phyloP scores from a whole-genome alignment of 139 green algal genomes.

The Tetraselmis chui region DNA sequence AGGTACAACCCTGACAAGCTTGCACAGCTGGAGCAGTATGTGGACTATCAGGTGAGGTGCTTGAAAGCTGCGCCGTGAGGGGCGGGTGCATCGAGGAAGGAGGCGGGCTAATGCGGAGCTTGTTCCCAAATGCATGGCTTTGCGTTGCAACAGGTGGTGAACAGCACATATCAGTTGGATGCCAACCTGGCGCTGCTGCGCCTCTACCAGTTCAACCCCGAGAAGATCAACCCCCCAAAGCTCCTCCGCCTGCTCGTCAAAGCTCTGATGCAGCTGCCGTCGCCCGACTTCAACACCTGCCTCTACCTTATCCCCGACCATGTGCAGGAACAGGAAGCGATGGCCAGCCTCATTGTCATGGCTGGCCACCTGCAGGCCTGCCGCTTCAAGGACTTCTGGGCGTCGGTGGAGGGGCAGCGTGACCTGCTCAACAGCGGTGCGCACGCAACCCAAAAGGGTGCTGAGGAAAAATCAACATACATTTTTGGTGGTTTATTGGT shows the following conservation, averaged over 20 bases:
- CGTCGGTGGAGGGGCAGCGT: constrained; percentile 16
- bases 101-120: too few relatives aligned
- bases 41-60: too few relatives aligned
- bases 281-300: constrained; percentile 38
- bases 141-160: too few relatives aligned
- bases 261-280: constrained; percentile 38
- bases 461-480: background rate
- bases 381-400: constrained; percentile 39
- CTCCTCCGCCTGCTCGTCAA: constrained; percentile 41
- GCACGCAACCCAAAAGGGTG: background rate
- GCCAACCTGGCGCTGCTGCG: constrained; percentile 43
- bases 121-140: too few relatives aligned
- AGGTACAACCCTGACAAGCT: too few relatives aligned
- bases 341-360: constrained; percentile 31
- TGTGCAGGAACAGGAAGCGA: constrained; percentile 33
- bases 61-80: too few relatives aligned
- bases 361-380: constrained; percentile 31
- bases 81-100: too few relatives aligned
- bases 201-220: constrained; percentile 43
- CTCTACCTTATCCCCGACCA: constrained; percentile 41
- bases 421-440: constrained; percentile 17
- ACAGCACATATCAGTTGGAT: constrained; percentile 29
- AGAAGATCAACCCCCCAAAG: constrained; percentile 19
- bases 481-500: background rate
- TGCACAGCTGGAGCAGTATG: too few relatives aligned